These are phyloP conservation scores for Leccinum aurantiacum DNA, from an alignment of 768 basidiomycete genomes.

Conservation along the genomic window DNA sequence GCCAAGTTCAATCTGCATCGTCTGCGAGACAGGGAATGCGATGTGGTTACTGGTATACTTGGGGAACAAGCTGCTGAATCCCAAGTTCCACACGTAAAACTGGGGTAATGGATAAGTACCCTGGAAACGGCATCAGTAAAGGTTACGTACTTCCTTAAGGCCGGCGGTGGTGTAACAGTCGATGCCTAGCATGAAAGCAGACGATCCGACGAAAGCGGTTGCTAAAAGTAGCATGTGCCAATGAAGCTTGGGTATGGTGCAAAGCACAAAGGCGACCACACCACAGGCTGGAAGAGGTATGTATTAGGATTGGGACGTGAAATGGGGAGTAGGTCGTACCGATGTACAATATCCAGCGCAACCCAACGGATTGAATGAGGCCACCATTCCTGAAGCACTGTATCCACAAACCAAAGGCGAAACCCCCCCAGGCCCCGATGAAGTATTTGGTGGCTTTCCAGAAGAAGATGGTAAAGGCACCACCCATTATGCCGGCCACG, in stretches of 20 bases:
- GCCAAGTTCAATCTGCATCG: slow-evolving; percentile 92
- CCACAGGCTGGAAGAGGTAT: slow-evolving; percentile 50
- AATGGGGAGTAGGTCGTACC: slow-evolving; percentile 44
- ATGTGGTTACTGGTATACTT: slow-evolving; percentile 68
- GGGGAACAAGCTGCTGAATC: slow-evolving; percentile 77
- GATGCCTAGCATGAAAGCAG: slow-evolving; percentile 87
- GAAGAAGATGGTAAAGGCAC: slow-evolving; percentile 87
- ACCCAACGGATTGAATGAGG: slow-evolving; percentile 70
- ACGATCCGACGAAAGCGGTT: slow-evolving; percentile 88
- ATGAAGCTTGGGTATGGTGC: slow-evolving; percentile 84
- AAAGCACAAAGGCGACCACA: slow-evolving; percentile 77
- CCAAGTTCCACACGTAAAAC: slow-evolving; percentile 97
- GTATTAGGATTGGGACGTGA: slow-evolving; percentile 18
- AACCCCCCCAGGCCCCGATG: slow-evolving; percentile 62
- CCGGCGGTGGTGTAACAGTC: slow-evolving; percentile 93
- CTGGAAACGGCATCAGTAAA: background rate
- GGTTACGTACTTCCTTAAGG: slow-evolving; percentile 76
- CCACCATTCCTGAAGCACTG: slow-evolving; percentile 85
- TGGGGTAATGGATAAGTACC: slow-evolving; percentile 33
- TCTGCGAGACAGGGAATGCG: slow-evolving; percentile 80
- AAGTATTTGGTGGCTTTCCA: slow-evolving; percentile 88
- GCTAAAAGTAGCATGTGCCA: slow-evolving; percentile 84
- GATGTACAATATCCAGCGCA: slow-evolving; percentile 89
- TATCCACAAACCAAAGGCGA: slow-evolving; percentile 83
- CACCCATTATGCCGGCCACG: slow-evolving; percentile 81